Evolutionary conservation across 108 stramenopile species (phyloP).

Genomic region (Cyclotella atomus): DNA sequence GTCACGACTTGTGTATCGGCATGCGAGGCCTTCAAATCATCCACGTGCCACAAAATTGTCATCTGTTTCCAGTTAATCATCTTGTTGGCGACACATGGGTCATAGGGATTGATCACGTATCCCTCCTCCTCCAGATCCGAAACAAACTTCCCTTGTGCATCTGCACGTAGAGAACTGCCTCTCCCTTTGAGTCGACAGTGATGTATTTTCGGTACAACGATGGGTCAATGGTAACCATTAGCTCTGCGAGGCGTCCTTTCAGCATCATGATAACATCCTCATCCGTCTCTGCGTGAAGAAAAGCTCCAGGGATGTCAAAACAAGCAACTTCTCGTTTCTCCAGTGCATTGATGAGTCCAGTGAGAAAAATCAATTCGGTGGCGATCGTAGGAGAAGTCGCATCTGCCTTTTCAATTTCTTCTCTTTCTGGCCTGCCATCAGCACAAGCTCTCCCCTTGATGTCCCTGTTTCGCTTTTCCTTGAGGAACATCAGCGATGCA

Average conservation of each 20-base stretch:
- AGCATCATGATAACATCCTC: not conserved
- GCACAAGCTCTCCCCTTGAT: conserved; percentile 1
- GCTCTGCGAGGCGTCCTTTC: not conserved
- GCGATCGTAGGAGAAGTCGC: not conserved
- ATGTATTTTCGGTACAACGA: not conserved
- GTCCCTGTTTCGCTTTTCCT: not conserved
- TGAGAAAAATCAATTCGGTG: not conserved
- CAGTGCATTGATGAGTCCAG: not conserved
- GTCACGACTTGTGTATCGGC: not conserved
- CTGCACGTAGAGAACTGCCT: too few relatives aligned
- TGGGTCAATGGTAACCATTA: not conserved
- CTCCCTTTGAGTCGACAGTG: too few relatives aligned
- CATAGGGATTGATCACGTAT: conserved; percentile 53
- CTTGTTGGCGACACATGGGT: conserved; percentile 54
- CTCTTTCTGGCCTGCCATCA: not conserved
- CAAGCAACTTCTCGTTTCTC: not conserved
- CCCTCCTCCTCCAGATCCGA: too few relatives aligned
- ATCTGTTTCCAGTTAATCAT: conserved; percentile 33
- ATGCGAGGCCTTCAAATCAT: conserved; percentile 29
- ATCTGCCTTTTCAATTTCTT: not conserved
- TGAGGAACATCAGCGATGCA: not conserved
- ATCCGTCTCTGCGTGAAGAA: not conserved
- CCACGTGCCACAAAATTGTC: conserved; percentile 34
- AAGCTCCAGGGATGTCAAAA: conserved; percentile 8
- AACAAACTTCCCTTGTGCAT: too few relatives aligned